Percentiles rank a stretch among this genome's conserved stretches.
Conservation (phyloP, 495 filamentous ascomycete species). For the Hypoxylon cercidicola region DNA sequence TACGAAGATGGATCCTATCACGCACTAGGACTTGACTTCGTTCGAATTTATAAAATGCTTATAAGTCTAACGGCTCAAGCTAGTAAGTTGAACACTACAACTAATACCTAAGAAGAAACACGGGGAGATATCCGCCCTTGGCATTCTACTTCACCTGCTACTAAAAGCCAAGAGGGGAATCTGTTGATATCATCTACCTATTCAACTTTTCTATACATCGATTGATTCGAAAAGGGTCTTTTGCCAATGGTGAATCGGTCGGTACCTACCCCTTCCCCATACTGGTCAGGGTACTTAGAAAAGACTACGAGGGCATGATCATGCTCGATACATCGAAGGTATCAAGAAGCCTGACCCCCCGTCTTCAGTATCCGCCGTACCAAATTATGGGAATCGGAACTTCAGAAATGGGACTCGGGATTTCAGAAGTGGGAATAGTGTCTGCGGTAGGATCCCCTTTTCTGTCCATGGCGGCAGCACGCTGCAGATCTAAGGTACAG, state of each 20-base stretch:
- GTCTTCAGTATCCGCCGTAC: constrained; percentile 6
- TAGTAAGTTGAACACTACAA: neutral
- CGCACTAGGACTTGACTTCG: neutral
- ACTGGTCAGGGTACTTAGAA: neutral
- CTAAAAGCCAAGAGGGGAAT: constrained; percentile 2
- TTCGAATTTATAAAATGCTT: constrained; percentile 6
- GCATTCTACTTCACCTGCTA: constrained; percentile 8
- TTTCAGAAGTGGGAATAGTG: constrained; percentile 1
- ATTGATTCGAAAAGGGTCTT: neutral
- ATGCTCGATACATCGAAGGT: constrained; percentile 12
- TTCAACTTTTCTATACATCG: neutral
- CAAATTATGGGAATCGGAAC: constrained; percentile 4
- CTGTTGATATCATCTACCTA: constrained; percentile 1
- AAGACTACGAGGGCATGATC: neutral
- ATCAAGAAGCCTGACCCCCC: neutral
- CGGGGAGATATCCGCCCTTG: constrained; percentile 14
- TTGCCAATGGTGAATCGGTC: neutral
- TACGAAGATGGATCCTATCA: constrained; percentile 1
- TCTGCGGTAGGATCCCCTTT: neutral
- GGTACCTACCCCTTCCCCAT: neutral
- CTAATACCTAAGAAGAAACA: constrained; percentile 5
- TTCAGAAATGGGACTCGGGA: neutral
- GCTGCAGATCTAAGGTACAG: too few relatives aligned
- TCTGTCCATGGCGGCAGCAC: neutral
- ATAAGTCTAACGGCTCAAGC: neutral